phyloP scores from a whole-genome alignment of 1,139 yeast species.

The Lodderomyces elongisporus region DNA sequence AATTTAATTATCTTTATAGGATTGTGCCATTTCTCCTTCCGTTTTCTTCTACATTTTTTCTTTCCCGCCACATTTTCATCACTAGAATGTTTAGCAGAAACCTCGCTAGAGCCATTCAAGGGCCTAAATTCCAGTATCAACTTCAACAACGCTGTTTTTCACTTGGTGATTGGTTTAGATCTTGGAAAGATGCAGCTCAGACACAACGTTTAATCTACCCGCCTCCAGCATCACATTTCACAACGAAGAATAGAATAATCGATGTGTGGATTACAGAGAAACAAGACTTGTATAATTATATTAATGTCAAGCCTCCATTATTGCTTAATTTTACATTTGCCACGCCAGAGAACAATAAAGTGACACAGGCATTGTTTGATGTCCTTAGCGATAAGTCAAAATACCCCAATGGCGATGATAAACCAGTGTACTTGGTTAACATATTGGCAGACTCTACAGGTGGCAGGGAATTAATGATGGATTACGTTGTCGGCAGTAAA shows the following conservation, averaged over 20 bases:
- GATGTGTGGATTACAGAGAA: slow-evolving; percentile 42
- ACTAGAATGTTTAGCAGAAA: slow-evolving; percentile 10
- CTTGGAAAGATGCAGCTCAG: slow-evolving; percentile 12
- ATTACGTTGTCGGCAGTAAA: slow-evolving; percentile 49
- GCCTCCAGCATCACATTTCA: slow-evolving; percentile 32
- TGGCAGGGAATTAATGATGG: slow-evolving; percentile 51
- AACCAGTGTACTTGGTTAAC: slow-evolving; percentile 56
- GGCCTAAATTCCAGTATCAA: slow-evolving; percentile 2
- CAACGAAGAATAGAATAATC: slow-evolving; percentile 38
- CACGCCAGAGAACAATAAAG: slow-evolving; percentile 54
- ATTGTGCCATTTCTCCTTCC: too few relatives aligned
- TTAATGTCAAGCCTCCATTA: slow-evolving; percentile 56
- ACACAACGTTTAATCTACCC: slow-evolving; percentile 31
- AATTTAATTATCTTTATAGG: too few relatives aligned
- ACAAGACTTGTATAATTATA: slow-evolving; percentile 51
- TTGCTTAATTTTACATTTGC: slow-evolving; percentile 73
- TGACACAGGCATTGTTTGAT: slow-evolving; percentile 62
- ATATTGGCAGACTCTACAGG: slow-evolving; percentile 65
- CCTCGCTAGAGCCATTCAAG: slow-evolving; percentile 8
- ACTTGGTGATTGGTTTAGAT: slow-evolving; percentile 11
- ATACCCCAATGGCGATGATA: slow-evolving; percentile 23
- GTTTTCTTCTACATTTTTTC: too few relatives aligned
- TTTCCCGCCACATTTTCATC: not conserved
- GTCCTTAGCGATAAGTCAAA: slow-evolving; percentile 46
- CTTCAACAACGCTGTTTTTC: slow-evolving; percentile 8